Base-by-base conservation (phyloP, 371 early-diverging fungal genomes). In the Smittium mucronatum region DNA sequence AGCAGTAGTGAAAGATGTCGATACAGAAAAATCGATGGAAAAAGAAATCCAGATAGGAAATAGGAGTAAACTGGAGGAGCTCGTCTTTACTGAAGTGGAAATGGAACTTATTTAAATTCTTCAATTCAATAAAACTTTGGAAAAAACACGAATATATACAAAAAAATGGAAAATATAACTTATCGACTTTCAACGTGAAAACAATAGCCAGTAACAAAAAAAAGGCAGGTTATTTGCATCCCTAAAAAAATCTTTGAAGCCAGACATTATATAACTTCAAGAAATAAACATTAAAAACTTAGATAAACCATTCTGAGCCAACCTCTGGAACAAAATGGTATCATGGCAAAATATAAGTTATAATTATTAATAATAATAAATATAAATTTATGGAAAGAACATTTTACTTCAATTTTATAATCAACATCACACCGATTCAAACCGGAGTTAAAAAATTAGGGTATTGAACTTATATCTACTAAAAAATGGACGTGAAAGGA, bases 251-350 rank as follows among this genome's bases (percentile, higher is more conserved):
- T 11, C 16, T 5, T 30, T 61, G 16, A 61, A 61, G 63, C 16
- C 63, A 30, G 63, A 61, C 63, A 33, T 61, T 15, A 65, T 65
- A 34, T 65, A 8, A 2, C 36, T 65, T 34, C 65, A 65, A 65
- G 65, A 65, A 33, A 33, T 28, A n/a, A 32, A 65, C n/a, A 65
- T 65, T 25, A 65, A 65, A 65, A 33, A 21, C 34, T n/a, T 34
- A 33, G 65, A 65, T 34, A 33, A 34, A 11, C n/a, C 32, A 34
- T 65, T 34, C n/a, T 65, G 29, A 8, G n/a, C 28, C 8, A 25
- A 15, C 32, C 8, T 32, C 11, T 65, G 65, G 65, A 33, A 36
- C 65, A n/a, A n/a, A n/a, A n/a, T 34, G 65, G n/a, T 25, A 28
- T n/a, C n/a, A 5, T 65, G 29, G 29, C n/a, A 34, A 28, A 65